Evolutionary conservation across 108 stramenopile genomes (phyloP).

Genomic region (Cylindrotheca closterium): DNA sequence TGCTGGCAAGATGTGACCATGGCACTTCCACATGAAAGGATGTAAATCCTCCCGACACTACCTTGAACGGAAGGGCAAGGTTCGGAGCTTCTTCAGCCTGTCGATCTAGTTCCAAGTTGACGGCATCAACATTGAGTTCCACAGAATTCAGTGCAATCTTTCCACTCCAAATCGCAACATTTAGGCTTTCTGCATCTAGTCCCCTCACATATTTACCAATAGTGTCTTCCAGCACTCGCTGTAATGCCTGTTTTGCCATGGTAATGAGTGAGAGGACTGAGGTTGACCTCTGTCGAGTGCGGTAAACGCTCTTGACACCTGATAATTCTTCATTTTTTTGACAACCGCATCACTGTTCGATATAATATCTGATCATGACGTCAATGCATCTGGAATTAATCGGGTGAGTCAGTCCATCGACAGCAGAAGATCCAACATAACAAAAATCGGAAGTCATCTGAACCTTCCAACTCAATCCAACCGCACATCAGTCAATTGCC

Average conservation of each 20-base stretch:
- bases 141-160: conserved; percentile 83
- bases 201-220: conserved; percentile 88
- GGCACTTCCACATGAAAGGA: conserved; percentile 80
- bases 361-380: too few relatives aligned
- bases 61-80: conserved; percentile 66
- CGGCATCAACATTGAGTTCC: conserved; percentile 76
- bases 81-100: conserved; percentile 69
- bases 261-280: too few relatives aligned
- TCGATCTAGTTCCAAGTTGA: conserved; percentile 74
- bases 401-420: too few relatives aligned
- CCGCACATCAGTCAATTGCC: too few relatives aligned
- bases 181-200: conserved; percentile 76
- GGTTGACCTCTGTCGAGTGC: not conserved
- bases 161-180: conserved; percentile 88
- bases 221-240: conserved; percentile 80
- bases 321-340: not conserved
- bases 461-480: too few relatives aligned
- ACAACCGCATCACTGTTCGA: too few relatives aligned
- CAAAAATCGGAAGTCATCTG: too few relatives aligned
- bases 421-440: too few relatives aligned
- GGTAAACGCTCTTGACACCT: not conserved
- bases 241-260: conserved; percentile 85
- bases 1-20: conserved; percentile 69
- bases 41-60: conserved; percentile 58
- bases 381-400: too few relatives aligned